phyloP scores from a whole-genome alignment of 148 eudicot species.

The Rhododendron simsii region DNA sequence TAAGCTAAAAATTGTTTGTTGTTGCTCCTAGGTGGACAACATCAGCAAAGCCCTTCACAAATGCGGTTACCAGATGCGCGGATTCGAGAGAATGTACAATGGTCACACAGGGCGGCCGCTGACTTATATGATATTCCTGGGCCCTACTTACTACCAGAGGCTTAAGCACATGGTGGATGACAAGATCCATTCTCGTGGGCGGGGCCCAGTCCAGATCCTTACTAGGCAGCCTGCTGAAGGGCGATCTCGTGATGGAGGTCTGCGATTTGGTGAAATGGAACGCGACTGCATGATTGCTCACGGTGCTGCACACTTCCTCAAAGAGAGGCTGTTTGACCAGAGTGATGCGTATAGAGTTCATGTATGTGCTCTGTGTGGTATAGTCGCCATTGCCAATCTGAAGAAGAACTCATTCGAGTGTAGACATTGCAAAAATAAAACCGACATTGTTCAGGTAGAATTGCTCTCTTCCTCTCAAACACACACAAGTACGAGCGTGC shows the following conservation, averaged over 20 bases:
- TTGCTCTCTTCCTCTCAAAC: neutral
- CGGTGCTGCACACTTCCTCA: slow-evolving; percentile 88
- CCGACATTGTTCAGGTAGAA: slow-evolving; percentile 83
- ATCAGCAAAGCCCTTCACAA: slow-evolving; percentile 92
- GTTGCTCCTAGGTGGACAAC: slow-evolving; percentile 55
- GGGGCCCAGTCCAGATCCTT: slow-evolving; percentile 92
- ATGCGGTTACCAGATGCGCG: slow-evolving; percentile 98
- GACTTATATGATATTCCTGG: slow-evolving; percentile 80
- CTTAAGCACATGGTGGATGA: slow-evolving; percentile 98
- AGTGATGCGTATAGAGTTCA: slow-evolving; percentile 95
- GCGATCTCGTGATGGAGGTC: slow-evolving; percentile 95
- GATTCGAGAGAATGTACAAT: slow-evolving; percentile 92
- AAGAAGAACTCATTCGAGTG: slow-evolving; percentile 90
- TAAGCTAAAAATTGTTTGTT: neutral
- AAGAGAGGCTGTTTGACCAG: slow-evolving; percentile 90
- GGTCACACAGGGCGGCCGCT: slow-evolving; percentile 88
- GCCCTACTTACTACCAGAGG: slow-evolving; percentile 95
- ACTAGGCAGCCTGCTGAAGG: slow-evolving; percentile 98
- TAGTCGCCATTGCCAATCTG: slow-evolving; percentile 81
- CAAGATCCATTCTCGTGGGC: slow-evolving; percentile 89
- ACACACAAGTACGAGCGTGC: neutral
- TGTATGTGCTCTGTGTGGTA: slow-evolving; percentile 79
- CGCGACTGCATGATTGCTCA: slow-evolving; percentile 97
- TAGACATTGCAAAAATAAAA: slow-evolving; percentile 88
- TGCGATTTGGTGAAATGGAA: slow-evolving; percentile 96